phyloP scores from a whole-genome alignment of 805 yeast species.

The Barnettozyma sucrosica region DNA sequence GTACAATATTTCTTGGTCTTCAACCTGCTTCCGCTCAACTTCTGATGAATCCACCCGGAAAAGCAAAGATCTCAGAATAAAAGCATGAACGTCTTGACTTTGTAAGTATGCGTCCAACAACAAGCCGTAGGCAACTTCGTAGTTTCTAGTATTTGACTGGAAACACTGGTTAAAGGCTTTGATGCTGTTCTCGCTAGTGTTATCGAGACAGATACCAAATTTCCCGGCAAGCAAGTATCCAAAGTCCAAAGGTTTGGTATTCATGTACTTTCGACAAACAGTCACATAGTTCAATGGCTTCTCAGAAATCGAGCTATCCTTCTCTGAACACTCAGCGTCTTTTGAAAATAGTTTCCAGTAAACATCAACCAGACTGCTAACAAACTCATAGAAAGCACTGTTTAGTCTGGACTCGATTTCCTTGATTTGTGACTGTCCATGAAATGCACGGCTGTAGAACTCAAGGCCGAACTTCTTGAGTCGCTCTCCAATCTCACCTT shows the following conservation, averaged over 20 bases:
- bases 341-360: neutral
- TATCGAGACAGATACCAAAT: neutral
- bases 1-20: neutral
- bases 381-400: neutral
- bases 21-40: neutral
- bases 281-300: constrained; percentile 3
- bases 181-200: neutral
- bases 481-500: neutral
- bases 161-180: neutral
- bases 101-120: constrained; percentile 3
- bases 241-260: constrained; percentile 6
- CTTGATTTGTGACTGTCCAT: neutral
- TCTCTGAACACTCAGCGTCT: neutral
- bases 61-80: constrained; percentile 7
- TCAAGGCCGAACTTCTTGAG: neutral
- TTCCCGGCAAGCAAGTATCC: constrained; percentile 7
- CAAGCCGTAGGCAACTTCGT: neutral
- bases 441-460: constrained; percentile 1
- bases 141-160: neutral
- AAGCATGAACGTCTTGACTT: constrained; percentile 6
- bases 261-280: constrained; percentile 5
- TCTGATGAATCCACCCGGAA: constrained; percentile 4
- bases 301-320: neutral
- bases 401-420: neutral
- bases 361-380: neutral